These are phyloP conservation scores for Candida oleophila DNA, from an alignment of 805 yeast species.

Conservation along the genomic window DNA sequence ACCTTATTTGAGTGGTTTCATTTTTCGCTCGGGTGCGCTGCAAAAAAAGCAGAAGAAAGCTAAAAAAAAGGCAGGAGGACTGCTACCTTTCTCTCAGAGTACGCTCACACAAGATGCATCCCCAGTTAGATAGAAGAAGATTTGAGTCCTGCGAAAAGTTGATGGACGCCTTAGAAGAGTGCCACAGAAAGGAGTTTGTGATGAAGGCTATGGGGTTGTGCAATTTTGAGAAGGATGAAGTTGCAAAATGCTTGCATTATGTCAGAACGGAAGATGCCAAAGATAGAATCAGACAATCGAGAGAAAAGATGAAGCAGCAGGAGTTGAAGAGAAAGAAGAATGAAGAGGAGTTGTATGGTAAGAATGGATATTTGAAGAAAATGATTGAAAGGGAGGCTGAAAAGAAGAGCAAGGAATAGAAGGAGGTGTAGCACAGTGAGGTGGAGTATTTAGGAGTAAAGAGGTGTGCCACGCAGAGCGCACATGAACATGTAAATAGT, in stretches of 20 bases:
- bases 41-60: background rate
- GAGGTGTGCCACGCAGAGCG: too few species aligned
- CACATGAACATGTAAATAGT: too few species aligned
- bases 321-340: constrained; percentile 58
- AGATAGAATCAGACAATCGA: constrained; percentile 51
- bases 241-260: constrained; percentile 75
- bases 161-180: constrained; percentile 84
- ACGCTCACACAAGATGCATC: constrained; percentile 32
- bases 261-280: constrained; percentile 66
- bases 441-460: too few species aligned
- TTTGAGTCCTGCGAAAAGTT: constrained; percentile 67
- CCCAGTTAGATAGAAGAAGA: constrained; percentile 43
- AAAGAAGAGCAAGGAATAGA: background rate
- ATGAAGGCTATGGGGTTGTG: constrained; percentile 79
- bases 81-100: background rate
- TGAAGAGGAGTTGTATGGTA: constrained; percentile 80
- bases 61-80: background rate
- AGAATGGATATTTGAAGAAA: constrained; percentile 65
- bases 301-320: constrained; percentile 53
- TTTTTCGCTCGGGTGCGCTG: too few species aligned
- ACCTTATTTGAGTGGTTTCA: too few species aligned
- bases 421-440: too few species aligned
- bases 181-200: constrained; percentile 71
- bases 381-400: constrained; percentile 46
- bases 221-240: constrained; percentile 77